These are phyloP conservation scores for Rhizophagus clarus DNA, from an alignment of 192 early-diverging fungal species.

Conservation along the genomic window DNA sequence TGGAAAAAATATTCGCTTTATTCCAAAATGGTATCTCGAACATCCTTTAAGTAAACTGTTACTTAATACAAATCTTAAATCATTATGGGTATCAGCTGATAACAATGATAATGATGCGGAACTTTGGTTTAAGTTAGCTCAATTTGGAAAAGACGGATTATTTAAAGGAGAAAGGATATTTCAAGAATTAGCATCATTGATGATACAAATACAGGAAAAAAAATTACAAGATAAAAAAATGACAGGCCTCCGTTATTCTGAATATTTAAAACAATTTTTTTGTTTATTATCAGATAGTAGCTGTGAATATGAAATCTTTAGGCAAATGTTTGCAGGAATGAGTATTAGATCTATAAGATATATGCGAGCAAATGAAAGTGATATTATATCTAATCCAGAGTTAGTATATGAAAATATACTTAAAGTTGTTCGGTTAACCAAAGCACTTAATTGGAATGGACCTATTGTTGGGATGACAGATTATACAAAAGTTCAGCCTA, in stretches of 20 bases:
- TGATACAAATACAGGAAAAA: neutral
- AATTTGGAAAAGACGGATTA: neutral
- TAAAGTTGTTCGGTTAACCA: neutral
- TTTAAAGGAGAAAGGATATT: neutral
- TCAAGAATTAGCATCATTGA: neutral
- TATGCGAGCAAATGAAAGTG: neutral
- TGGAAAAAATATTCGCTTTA: neutral
- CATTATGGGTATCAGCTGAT: neutral
- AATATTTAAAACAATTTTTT: neutral
- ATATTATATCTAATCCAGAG: neutral
- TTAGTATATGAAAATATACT: slow-evolving; percentile 1
- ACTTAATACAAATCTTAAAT: neutral
- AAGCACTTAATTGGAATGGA: neutral
- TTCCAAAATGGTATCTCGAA: neutral
- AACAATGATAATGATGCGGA: neutral
- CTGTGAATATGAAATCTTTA: neutral
- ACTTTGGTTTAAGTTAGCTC: neutral
- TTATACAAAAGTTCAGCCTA: neutral
- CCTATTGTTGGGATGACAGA: neutral
- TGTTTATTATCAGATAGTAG: neutral
- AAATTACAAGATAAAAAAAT: neutral
- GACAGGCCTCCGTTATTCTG: neutral
- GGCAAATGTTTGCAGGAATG: neutral
- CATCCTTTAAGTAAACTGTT: neutral
- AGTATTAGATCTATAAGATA: neutral